Base-by-base conservation (phyloP, 371 early-diverging fungal species). In the Actinomortierella ambigua region DNA sequence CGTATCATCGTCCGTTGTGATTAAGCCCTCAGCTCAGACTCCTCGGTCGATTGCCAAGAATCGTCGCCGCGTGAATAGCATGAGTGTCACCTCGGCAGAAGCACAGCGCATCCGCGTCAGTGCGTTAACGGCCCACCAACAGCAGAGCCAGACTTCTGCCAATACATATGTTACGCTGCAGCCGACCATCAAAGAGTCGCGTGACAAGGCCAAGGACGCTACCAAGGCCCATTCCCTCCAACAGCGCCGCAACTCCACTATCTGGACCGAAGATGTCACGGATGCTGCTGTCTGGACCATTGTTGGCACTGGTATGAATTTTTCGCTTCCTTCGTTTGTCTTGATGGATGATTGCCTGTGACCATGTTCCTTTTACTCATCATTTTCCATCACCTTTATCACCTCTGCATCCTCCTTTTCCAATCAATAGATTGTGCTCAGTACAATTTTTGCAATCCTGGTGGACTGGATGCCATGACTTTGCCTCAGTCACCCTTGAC, bases 281-380 rank as follows among this genome's bases (percentile, higher is more conserved):
- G 95, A 95, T 80, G 84, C 85, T 1, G 86, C 93, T 0, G 91
- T 95, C 1, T 95, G 95, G 95, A 95, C 95, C 4, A 90, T 93
- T 67, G 94, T 93, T 14, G 92, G 93, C 46, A 92, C 93, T 0
- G 88, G 79, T 81, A 54, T 24, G 61, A 14, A 3, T 29, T 17
- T 2, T 44, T 13, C 23, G 7, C 17, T 28, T 22, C n/a, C 29
- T 39, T 18, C 9, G 20, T 27, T 46, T 24, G n/a, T 42, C n/a
- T 15, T 50, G 20, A 6, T 26, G 13, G 2, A 14, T 17, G 3
- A 29, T 26, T 53, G 39, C 41, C 7, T 15, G 29, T 41, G 28
- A 8, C 52, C 17, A 20, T 22, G 15, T 50, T 39, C 20, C 28
- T n/a, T n/a, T n/a, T n/a, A n/a, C n/a, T n/a, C n/a, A n/a, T n/a